Conservation (phyloP, 805 yeast genomes). For the Yarrowia phangngaensis region DNA sequence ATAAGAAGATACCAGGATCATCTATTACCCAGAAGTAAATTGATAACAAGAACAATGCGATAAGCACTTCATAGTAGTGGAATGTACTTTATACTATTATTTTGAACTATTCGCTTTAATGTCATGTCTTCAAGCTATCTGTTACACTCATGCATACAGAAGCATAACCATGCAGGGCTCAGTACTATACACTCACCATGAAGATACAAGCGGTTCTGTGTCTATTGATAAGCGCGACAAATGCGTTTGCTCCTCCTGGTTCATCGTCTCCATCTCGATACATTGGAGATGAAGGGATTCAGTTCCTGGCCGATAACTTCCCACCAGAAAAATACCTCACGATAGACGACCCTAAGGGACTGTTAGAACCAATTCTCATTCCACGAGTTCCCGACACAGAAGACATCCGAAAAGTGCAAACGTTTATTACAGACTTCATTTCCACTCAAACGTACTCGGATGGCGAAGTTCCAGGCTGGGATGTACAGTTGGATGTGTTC, state of each 20-base stretch:
- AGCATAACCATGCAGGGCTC: slow-evolving; percentile 10
- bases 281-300: slow-evolving; percentile 10
- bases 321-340: slow-evolving; percentile 29
- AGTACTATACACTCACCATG: slow-evolving; percentile 17
- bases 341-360: slow-evolving; percentile 30
- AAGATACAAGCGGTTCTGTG: slow-evolving; percentile 1
- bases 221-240: slow-evolving; percentile 1
- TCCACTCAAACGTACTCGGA: slow-evolving; percentile 22
- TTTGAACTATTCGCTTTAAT: too few species aligned
- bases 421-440: slow-evolving; percentile 36
- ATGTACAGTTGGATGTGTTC: slow-evolving; percentile 36
- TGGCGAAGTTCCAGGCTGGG: slow-evolving; percentile 32
- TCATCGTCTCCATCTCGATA: slow-evolving; percentile 17
- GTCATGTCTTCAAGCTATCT: too few species aligned
- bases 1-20: too few species aligned
- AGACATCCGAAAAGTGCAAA: slow-evolving; percentile 42
- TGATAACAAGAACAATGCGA: too few species aligned
- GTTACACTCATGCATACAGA: too few species aligned
- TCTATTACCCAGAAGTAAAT: too few species aligned
- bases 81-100: too few species aligned
- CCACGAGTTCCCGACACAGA: slow-evolving; percentile 46
- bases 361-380: slow-evolving; percentile 37
- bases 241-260: slow-evolving; percentile 22
- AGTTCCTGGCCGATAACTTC: slow-evolving; percentile 22
- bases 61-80: too few species aligned